Evolutionary conservation across 139 green algal species (phyloP).

Genomic region (Volvox reticuliferus): DNA sequence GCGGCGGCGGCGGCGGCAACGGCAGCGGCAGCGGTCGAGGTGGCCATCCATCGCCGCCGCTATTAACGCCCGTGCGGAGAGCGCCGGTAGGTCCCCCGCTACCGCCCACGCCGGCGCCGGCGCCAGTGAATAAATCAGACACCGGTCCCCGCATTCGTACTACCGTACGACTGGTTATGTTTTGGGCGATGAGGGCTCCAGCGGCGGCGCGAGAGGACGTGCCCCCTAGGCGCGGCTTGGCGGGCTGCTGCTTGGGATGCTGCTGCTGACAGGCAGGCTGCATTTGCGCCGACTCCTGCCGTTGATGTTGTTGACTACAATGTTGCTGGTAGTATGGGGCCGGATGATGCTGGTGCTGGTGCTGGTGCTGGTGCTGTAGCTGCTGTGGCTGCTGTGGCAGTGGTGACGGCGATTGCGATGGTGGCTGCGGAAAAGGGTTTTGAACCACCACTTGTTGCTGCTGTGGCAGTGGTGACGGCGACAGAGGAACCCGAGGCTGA

Average conservation of each 20-base stretch:
- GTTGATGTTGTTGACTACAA: background rate
- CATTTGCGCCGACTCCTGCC: background rate
- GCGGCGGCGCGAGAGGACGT: background rate
- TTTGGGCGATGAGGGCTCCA: background rate
- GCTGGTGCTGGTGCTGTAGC: background rate
- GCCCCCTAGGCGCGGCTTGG: no score
- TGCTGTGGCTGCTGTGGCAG: background rate
- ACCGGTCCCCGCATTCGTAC: background rate
- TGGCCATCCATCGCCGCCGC: background rate
- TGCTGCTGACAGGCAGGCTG: background rate
- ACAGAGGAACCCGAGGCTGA: background rate
- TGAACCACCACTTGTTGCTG: background rate
- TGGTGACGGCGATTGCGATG: background rate
- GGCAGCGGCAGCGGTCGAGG: background rate
- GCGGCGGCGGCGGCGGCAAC: background rate
- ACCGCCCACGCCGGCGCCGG: background rate
- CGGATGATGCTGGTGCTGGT: constrained; percentile 1
- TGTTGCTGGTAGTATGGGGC: background rate
- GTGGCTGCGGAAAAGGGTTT: background rate
- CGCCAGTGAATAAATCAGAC: no score
- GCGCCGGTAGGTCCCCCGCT: no score
- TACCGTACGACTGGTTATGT: background rate
- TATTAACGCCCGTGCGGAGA: background rate
- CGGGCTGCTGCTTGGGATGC: background rate
- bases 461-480: no score